A percentile compares a stretch with the other conserved stretches of the same genome.
phyloP scores from a whole-genome alignment of 768 basidiomycete genomes.

The Tricholoma furcatifolium region DNA sequence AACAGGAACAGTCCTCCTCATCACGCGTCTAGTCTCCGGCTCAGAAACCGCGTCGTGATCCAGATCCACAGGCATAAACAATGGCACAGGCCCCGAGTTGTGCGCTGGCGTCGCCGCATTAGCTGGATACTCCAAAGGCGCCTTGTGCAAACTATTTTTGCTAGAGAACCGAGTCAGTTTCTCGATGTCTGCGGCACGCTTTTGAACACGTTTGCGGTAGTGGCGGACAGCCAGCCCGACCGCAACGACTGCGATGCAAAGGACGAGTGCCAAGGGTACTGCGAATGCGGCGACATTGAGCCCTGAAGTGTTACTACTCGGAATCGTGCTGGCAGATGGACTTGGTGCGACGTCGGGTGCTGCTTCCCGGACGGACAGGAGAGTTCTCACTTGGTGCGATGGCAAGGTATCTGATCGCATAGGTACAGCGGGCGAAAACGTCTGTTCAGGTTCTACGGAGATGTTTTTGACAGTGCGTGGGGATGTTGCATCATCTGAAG shows the following conservation, averaged over 20 bases:
- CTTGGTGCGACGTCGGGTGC: conserved; percentile 7
- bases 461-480: not conserved
- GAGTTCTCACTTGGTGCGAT: too few species aligned
- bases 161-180: conserved; percentile 18
- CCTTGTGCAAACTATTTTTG: conserved; percentile 15
- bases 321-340: conserved; percentile 16
- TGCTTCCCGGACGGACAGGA: conserved; percentile 1
- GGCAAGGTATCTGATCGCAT: not conserved
- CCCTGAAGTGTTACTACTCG: conserved; percentile 18
- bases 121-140: conserved; percentile 18
- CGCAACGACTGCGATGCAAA: conserved; percentile 29
- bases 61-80: conserved; percentile 20
- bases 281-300: conserved; percentile 30
- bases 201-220: conserved; percentile 21
- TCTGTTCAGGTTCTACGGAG: not conserved
- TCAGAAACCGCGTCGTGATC: conserved; percentile 1
- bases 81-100: conserved; percentile 16
- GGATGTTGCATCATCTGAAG: not conserved
- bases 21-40: conserved; percentile 9
- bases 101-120: conserved; percentile 15
- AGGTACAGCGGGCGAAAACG: not conserved
- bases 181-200: conserved; percentile 18
- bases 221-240: conserved; percentile 25
- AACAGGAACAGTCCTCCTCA: conserved; percentile 9
- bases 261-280: conserved; percentile 32